Base-by-base conservation (phyloP, 148 eudicot genomes). In the Silene latifolia region DNA sequence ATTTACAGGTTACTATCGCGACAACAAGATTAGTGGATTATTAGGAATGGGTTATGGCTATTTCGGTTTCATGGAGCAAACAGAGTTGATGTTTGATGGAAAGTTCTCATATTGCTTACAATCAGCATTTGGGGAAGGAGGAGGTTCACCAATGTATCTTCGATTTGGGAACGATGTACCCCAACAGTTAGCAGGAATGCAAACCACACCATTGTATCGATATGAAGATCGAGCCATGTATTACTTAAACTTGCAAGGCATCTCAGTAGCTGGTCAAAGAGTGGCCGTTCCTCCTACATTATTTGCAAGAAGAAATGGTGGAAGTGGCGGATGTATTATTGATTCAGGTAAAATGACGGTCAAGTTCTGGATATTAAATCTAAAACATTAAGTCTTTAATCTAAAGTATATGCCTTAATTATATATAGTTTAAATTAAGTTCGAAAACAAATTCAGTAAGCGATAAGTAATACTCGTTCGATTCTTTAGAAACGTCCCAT, bases 221-320 rank as follows among this genome's bases (percentile, higher is more conserved):
- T 12, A 11, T 51, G 56, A 14, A 51, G 56, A 51, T 12, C 13
- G 13, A 2, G 0, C 56, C 56, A 51, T 51, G 56, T 51, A 69
- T 46, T 61, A 60, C 74, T 60, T 77, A 4, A 70, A 53, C 20
- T 35, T 77, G 2, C 29, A 46, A 14, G 79, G 79, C 51, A 39
- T 77, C 7, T 23, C 60, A 8, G 69, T 77, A 13, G 29, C 3
- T 0, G 17, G 29, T 4, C 14, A 1, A 0, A 29, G 67, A 13
- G 32, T 77, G 7, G 17, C 20, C 17, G 4, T 69, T 21, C 29
- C 23, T 7, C 69, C 79, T 0, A 14, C 29, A 0, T 14, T 27
- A 4, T 77, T 69, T 14, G 20, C 13, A 39, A 14, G 6, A 7
- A 27, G 8, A 20, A 11, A 13, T 23, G 58, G 60, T 19, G 69